phyloP scores from a whole-genome alignment of 2,329 filamentous ascomycete species.

The Aspergillus neoniger region DNA sequence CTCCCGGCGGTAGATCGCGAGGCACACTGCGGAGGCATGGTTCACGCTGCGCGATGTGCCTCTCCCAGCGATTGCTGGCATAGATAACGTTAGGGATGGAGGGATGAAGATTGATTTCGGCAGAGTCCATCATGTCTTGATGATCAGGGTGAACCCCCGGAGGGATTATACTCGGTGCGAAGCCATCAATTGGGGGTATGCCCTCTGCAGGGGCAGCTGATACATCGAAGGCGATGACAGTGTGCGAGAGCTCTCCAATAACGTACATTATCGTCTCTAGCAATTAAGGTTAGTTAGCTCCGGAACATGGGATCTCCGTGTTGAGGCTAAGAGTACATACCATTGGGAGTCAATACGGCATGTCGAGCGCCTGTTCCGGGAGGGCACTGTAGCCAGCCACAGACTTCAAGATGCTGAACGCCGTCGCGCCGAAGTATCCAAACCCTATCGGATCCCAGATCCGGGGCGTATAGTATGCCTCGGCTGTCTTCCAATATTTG shows the following conservation, averaged over 20 bases:
- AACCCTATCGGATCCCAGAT: slow-evolving; percentile 2
- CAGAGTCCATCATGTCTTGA: background rate
- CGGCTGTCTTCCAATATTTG: slow-evolving; percentile 2
- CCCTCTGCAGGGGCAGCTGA: background rate
- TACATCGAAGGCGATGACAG: slow-evolving; percentile 1
- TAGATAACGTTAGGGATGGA: background rate
- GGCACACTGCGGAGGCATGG: background rate
- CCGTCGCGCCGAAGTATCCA: slow-evolving; percentile 1
- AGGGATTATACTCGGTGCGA: background rate
- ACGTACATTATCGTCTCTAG: slow-evolving; percentile 2
- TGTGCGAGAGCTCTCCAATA: slow-evolving; percentile 3
- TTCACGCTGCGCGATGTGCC: background rate
- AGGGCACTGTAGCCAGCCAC: slow-evolving; percentile 6
- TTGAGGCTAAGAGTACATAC: background rate
- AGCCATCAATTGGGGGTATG: slow-evolving; percentile 1
- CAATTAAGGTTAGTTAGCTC: background rate
- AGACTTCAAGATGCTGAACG: background rate
- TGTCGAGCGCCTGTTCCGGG: slow-evolving; percentile 1
- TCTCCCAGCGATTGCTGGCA: slow-evolving; percentile 1
- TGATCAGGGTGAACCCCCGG: background rate
- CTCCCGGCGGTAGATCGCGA: background rate
- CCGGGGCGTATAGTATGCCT: background rate
- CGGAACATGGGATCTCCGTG: background rate
- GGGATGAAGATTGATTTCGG: slow-evolving; percentile 3
- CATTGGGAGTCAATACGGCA: slow-evolving; percentile 4